A percentile compares a stretch with the other conserved stretches of the same genome.
Conservation (phyloP, 192 early-diverging fungal genomes). For the Podila minutissima region DNA sequence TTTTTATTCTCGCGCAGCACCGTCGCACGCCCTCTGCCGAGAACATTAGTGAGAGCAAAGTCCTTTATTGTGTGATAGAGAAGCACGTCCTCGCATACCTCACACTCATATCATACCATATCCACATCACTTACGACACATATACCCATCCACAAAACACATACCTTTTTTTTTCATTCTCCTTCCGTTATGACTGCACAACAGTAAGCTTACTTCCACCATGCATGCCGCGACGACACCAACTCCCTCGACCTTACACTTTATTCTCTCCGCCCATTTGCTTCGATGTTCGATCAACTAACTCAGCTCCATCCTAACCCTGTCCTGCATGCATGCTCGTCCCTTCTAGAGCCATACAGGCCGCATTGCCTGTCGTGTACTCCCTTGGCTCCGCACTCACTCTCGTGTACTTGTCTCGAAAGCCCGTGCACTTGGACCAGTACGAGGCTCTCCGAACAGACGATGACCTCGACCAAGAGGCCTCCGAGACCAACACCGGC, state of each 20-base stretch:
- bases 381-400: conserved; percentile 19
- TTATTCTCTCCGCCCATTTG: too few species aligned
- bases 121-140: too few species aligned
- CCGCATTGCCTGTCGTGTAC: conserved; percentile 32
- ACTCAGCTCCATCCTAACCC: background rate
- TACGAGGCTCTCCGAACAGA: background rate
- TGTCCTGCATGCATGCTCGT: background rate
- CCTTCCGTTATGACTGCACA: too few species aligned
- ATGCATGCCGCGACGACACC: background rate
- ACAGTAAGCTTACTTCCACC: background rate
- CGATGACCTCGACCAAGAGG: background rate
- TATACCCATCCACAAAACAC: too few species aligned
- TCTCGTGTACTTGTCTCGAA: conserved; percentile 32
- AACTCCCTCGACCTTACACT: too few species aligned
- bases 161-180: too few species aligned
- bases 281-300: background rate
- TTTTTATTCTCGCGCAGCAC: too few species aligned
- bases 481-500: too few species aligned
- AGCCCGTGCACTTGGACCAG: conserved; percentile 46
- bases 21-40: background rate
- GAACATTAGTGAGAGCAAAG: background rate
- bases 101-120: background rate
- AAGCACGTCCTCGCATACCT: background rate
- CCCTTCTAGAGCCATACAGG: conserved; percentile 16
- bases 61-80: too few species aligned